phyloP scores from a whole-genome alignment of 1,284 basidiomycete genomes.

The Apiotrichum laibachii region DNA sequence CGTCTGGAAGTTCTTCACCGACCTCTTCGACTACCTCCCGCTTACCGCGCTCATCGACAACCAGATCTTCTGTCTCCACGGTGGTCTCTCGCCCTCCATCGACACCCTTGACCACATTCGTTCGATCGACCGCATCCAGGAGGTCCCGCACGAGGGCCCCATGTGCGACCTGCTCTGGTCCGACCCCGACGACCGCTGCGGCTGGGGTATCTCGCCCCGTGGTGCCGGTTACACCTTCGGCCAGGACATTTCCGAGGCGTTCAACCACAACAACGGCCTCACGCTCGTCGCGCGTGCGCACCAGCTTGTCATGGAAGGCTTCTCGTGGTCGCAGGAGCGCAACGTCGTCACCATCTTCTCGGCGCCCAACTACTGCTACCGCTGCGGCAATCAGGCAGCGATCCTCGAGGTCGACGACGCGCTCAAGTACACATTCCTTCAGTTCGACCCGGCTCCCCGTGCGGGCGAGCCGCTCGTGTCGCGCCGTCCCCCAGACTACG shows the following conservation, averaged over 20 bases:
- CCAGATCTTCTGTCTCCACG: conserved; percentile 99
- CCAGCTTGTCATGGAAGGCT: conserved; percentile 98
- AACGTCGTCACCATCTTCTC: conserved; percentile 99
- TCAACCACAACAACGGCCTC: conserved; percentile 95
- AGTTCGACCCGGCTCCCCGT: conserved; percentile 98
- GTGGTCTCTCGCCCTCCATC: conserved; percentile 96
- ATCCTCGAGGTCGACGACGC: conserved; percentile 98
- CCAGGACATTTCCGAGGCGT: conserved; percentile 80
- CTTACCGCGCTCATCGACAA: conserved; percentile 97
- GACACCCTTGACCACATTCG: conserved; percentile 99
- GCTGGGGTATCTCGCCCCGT: conserved; percentile 98
- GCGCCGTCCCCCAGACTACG: conserved; percentile 96
- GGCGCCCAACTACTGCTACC: conserved; percentile 98
- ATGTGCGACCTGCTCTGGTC: conserved; percentile 99
- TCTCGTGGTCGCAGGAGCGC: conserved; percentile 90
- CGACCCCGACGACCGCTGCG: conserved; percentile 97
- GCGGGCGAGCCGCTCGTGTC: conserved; percentile 98
- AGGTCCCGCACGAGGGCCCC: conserved; percentile 97
- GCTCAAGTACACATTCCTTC: conserved; percentile 65
- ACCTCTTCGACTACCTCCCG: conserved; percentile 97
- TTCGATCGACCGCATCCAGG: conserved; percentile 96
- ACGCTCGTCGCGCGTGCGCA: conserved; percentile 94
- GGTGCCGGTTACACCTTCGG: conserved; percentile 99
- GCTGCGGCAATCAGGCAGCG: conserved; percentile 98
- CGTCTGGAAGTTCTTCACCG: conserved; percentile 99